Conservation (phyloP, 2,329 filamentous ascomycete species). For the Pseudocercospora ulei region DNA sequence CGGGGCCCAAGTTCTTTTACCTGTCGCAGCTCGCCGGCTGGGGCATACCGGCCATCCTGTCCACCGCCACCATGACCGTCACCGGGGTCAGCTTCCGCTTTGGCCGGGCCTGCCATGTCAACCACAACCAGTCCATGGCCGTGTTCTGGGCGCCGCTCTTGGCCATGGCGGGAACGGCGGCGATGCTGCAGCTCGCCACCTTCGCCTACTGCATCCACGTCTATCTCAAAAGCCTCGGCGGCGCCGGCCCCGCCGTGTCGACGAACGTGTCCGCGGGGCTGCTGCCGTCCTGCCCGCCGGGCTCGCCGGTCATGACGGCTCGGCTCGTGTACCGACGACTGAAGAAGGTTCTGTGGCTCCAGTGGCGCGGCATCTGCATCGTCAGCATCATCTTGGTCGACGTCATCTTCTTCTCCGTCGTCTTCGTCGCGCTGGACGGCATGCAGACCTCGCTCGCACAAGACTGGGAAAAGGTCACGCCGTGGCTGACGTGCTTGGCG, state of each 20-base stretch:
- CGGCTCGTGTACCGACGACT: conserved; percentile 81
- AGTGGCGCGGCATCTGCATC: conserved; percentile 88
- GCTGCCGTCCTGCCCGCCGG: conserved; percentile 65
- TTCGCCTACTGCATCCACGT: conserved; percentile 87
- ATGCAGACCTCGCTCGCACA: conserved; percentile 51
- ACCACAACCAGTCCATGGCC: conserved; percentile 70
- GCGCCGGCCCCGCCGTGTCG: conserved; percentile 55
- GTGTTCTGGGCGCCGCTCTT: conserved; percentile 87
- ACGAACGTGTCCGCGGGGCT: conserved; percentile 48
- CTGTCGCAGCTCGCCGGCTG: conserved; percentile 70
- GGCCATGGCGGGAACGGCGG: conserved; percentile 63
- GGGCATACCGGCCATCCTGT: conserved; percentile 67
- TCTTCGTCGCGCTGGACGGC: conserved; percentile 82
- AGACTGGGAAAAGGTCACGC: conserved; percentile 47
- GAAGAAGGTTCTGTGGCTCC: conserved; percentile 73
- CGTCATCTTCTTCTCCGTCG: conserved; percentile 84
- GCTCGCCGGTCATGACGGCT: conserved; percentile 68
- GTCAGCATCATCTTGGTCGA: conserved; percentile 83
- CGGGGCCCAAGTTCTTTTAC: conserved; percentile 84
- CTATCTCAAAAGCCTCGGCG: conserved; percentile 69
- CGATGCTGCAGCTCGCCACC: conserved; percentile 73
- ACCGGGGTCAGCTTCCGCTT: conserved; percentile 94
- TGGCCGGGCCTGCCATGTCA: conserved; percentile 85
- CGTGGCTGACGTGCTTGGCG: conserved; percentile 67
- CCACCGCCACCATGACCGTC: conserved; percentile 65